These are phyloP conservation scores for Melampsora americana DNA, from an alignment of 1,284 basidiomycete species.

Conservation along the genomic window DNA sequence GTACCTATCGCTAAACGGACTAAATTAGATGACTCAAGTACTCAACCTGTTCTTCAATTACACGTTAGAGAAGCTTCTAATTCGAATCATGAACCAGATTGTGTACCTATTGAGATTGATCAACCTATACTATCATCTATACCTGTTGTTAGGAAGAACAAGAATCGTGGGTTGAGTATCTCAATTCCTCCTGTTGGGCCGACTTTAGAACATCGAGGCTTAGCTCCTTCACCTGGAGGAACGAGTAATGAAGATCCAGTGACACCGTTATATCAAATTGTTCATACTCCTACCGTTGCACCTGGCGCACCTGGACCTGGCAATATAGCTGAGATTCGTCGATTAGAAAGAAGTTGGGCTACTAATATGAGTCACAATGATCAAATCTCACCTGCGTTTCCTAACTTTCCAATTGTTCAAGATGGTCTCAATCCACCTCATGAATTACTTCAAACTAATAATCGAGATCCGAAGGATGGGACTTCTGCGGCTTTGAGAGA, in stretches of 20 bases:
- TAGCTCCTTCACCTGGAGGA: not conserved
- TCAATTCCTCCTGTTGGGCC: slow-evolving; percentile 31
- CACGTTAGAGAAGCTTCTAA: slow-evolving; percentile 32
- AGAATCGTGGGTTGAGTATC: slow-evolving; percentile 40
- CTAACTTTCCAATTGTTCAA: slow-evolving; percentile 23
- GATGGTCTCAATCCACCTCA: not conserved
- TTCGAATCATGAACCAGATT: not conserved
- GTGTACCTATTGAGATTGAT: not conserved
- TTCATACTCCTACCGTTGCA: slow-evolving; percentile 33
- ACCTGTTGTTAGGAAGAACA: slow-evolving; percentile 8
- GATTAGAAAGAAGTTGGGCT: slow-evolving; percentile 41
- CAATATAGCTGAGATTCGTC: slow-evolving; percentile 27
- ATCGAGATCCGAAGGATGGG: not conserved
- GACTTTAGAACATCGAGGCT: not conserved
- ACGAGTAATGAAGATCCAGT: slow-evolving; percentile 19
- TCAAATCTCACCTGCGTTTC: slow-evolving; percentile 36
- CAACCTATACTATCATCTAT: slow-evolving; percentile 1
- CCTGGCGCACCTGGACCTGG: slow-evolving; percentile 37
- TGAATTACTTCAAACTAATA: not conserved
- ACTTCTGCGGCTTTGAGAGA: slow-evolving; percentile 30
- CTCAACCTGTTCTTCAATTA: slow-evolving; percentile 16
- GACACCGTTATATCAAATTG: slow-evolving; percentile 35
- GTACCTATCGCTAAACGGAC: not conserved
- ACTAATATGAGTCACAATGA: slow-evolving; percentile 18
- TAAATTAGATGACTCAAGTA: not conserved